A percentile compares a stretch with the other conserved stretches of the same genome.
These are phyloP conservation scores for Sporothrix globosa DNA, from an alignment of 2,329 filamentous ascomycete genomes.

Conservation along the genomic window DNA sequence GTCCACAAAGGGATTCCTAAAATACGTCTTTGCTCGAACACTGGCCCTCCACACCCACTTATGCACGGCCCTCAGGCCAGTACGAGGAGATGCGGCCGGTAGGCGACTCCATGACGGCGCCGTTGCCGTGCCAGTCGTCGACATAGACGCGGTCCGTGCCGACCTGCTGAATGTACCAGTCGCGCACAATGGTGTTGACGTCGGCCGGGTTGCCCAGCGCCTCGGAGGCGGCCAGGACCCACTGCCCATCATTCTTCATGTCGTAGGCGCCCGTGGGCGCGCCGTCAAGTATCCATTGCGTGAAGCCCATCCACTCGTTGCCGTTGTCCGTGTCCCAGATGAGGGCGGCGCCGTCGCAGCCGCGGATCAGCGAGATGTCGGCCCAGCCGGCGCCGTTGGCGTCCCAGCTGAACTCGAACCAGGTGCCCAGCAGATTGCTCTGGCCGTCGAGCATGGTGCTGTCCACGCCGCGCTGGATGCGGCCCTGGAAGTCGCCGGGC, in stretches of 20 bases:
- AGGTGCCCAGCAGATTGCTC: conserved; percentile 21
- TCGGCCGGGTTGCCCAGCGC: conserved; percentile 19
- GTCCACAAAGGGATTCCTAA: too few species aligned
- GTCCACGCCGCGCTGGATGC: conserved; percentile 31
- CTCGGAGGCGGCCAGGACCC: conserved; percentile 29
- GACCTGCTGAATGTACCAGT: conserved; percentile 30
- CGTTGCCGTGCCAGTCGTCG: conserved; percentile 30
- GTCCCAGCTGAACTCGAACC: conserved; percentile 32
- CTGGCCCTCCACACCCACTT: too few species aligned
- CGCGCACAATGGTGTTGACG: conserved; percentile 28
- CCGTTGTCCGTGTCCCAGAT: conserved; percentile 32
- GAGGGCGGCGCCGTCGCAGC: conserved; percentile 29
- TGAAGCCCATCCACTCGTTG: conserved; percentile 30
- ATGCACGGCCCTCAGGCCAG: conserved; percentile 30
- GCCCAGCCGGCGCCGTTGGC: conserved; percentile 26
- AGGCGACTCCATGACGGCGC: conserved; percentile 24
- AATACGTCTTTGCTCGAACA: too few species aligned
- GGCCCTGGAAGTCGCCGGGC: conserved; percentile 27
- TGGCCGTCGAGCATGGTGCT: conserved; percentile 28
- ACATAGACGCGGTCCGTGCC: conserved; percentile 27
- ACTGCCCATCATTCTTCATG: conserved; percentile 30
- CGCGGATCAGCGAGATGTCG: conserved; percentile 32
- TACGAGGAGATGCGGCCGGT: conserved; percentile 29
- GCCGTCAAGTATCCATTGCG: conserved; percentile 29
- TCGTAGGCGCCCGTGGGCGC: conserved; percentile 30